Conservation (phyloP, 2,329 filamentous ascomycete species). For the Aspergillus ruber region DNA sequence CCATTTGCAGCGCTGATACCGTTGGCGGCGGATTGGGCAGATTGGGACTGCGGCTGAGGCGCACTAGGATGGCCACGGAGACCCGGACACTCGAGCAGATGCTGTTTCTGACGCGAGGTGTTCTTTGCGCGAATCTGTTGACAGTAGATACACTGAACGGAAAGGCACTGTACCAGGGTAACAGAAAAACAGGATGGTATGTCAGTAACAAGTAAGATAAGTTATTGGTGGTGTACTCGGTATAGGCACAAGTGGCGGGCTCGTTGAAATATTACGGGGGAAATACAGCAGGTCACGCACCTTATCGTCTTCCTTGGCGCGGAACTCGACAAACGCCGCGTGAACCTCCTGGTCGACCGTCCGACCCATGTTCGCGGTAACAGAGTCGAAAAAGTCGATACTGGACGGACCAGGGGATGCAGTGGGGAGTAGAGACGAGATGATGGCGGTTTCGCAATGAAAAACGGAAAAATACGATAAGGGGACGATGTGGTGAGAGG, state of each 20-base stretch:
- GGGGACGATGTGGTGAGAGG: conserved; percentile 5
- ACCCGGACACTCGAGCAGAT: conserved; percentile 45
- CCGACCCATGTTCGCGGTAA: conserved; percentile 40
- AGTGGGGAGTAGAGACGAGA: conserved; percentile 8
- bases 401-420: conserved; percentile 9
- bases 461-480: conserved; percentile 2
- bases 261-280: conserved; percentile 34
- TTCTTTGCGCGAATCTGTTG: conserved; percentile 49
- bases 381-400: conserved; percentile 19
- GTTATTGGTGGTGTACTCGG: conserved; percentile 15
- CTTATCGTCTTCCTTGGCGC: conserved; percentile 49
- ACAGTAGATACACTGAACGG: conserved; percentile 49
- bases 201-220: conserved; percentile 25
- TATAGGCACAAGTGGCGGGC: conserved; percentile 1
- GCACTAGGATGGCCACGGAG: conserved; percentile 41
- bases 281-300: conserved; percentile 36
- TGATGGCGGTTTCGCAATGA: not conserved
- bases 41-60: conserved; percentile 35
- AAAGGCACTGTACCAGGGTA: conserved; percentile 38
- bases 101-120: conserved; percentile 47
- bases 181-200: conserved; percentile 17
- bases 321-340: conserved; percentile 48
- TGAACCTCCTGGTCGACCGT: conserved; percentile 49
- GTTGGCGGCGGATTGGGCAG: conserved; percentile 32
- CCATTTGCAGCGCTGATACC: conserved; percentile 37